Evolutionary conservation across 805 yeast genomes (phyloP), one percentile per base, ranked within the genome.

Genomic region (Ogataea ganodermae): DNA sequence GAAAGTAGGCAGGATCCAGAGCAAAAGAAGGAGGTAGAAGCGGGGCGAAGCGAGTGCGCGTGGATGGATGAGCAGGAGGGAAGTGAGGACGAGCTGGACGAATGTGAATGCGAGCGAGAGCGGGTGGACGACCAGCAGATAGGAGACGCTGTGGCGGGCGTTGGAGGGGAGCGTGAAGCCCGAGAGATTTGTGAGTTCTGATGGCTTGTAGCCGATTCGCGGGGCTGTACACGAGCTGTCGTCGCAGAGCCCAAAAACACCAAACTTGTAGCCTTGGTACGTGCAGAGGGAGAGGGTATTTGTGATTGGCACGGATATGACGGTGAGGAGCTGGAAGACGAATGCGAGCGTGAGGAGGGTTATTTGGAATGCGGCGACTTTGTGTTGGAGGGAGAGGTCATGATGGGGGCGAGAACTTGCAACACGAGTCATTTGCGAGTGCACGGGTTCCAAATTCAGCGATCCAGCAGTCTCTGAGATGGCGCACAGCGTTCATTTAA

Each of bases 191-290:
- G 62, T 57, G 5, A 68, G 50, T 22, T 71, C 67, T 3, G 57
- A 47, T 1, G 62, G 56, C 24, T 53, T 54, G 51, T 77, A 78
- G 0, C 85, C 85, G 3, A 80, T 65, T 3, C 71, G 61, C 1
- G 68, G 64, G 0, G 46, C 22, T 1, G 79, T 69, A 57, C 84
- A 80, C 3, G 59, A 59, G 6, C 58, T 49, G 2, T 57, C 50
- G 28, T 68, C 59, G 62, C 92, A 86, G 55, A 79, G 74, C 1
- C 92, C 92, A 65, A 83, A 83, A 1, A 85, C 87, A 2, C 92
- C 92, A 58, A 81, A 86, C 52, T 68, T 62, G 59, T 72, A 72
- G 16, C 74, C 78, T 17, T 70, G 67, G 58, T 70, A 79, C 1
- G 72, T 62, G 41, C 86, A 77, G 2, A 86, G 70, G 2, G 77